Evolutionary conservation across 164 flowering plant genomes (phyloP).

Genomic region (Liquidambar formosana): DNA sequence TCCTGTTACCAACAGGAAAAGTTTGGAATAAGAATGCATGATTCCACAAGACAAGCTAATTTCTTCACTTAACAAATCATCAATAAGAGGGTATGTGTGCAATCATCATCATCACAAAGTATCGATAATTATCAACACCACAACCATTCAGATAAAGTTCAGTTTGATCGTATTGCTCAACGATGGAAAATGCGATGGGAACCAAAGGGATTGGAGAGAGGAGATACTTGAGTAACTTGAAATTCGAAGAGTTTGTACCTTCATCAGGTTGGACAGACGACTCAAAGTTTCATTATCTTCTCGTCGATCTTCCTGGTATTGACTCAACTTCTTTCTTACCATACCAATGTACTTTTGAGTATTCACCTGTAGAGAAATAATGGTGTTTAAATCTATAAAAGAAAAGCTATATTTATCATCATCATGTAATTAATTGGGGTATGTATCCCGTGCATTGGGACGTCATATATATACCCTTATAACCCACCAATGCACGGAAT

Average conservation of each 20-base stretch:
- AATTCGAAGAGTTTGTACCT: conserved; percentile 23
- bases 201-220: conserved; percentile 5
- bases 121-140: background rate
- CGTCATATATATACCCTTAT: no score
- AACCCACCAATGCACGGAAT: no score
- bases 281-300: conserved; percentile 28
- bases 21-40: conserved; percentile 36
- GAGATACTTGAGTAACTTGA: background rate
- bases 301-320: conserved; percentile 49
- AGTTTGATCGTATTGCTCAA: background rate
- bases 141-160: background rate
- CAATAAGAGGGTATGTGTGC: background rate
- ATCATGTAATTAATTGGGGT: no score
- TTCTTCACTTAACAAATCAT: background rate
- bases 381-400: no score
- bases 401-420: no score
- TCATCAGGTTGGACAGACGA: conserved; percentile 37
- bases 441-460: no score
- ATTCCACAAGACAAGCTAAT: conserved; percentile 18
- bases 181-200: conserved; percentile 20
- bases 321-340: background rate
- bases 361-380: no score
- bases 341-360: no score
- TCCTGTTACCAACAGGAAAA: background rate
- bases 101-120: background rate